Conservation (phyloP, 139 green algal species). For the Micromonas commoda region DNA sequence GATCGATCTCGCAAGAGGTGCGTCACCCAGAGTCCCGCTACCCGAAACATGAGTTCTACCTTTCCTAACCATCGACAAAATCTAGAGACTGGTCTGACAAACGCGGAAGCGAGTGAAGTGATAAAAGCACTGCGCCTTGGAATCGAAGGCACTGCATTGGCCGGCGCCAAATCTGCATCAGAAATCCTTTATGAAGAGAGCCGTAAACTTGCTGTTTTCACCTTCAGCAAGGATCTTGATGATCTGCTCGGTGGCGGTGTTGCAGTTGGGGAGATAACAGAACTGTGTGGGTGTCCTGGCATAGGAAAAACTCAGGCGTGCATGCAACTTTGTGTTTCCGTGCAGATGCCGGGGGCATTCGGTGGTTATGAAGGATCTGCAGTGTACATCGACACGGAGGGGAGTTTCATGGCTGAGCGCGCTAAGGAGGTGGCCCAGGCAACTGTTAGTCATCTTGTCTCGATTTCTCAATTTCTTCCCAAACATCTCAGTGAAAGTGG, state of each 20-base stretch:
- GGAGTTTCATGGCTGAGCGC: constrained; percentile 78
- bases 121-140: constrained; percentile 22
- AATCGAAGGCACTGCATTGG: background rate
- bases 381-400: constrained; percentile 88
- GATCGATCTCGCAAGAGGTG: background rate
- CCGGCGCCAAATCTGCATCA: background rate
- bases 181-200: background rate
- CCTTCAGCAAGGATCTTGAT: constrained; percentile 53
- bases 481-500: background rate
- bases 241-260: constrained; percentile 58
- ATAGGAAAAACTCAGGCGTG: constrained; percentile 82
- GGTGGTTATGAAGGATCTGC: constrained; percentile 52
- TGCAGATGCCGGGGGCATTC: constrained; percentile 56
- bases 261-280: constrained; percentile 52
- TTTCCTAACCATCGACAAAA: background rate
- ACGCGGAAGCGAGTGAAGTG: constrained; percentile 38
- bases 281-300: constrained; percentile 74
- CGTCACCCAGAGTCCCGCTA: background rate
- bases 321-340: constrained; percentile 73
- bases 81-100: constrained; percentile 33
- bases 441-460: constrained; percentile 43
- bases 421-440: constrained; percentile 66
- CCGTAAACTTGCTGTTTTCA: constrained; percentile 40
- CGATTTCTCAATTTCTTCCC: constrained; percentile 1
- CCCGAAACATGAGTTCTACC: background rate